phyloP scores from a whole-genome alignment of 768 basidiomycete species.

The Mycena maculata region DNA sequence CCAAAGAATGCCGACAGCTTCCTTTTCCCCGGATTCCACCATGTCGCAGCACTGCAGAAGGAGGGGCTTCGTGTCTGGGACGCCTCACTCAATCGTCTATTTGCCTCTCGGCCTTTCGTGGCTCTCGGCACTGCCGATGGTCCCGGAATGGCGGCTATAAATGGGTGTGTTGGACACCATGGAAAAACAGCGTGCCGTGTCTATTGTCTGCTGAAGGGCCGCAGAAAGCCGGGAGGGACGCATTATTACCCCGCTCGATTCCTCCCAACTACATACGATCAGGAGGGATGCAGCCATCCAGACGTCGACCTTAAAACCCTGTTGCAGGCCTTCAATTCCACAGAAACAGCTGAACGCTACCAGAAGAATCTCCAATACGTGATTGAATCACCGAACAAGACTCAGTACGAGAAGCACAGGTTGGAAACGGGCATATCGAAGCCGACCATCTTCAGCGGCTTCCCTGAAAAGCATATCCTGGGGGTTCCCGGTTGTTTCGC shows the following conservation, averaged over 20 bases:
- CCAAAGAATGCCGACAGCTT: conserved; percentile 47
- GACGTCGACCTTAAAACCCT: neutral
- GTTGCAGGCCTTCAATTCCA: neutral
- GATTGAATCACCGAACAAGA: neutral
- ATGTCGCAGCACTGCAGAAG: conserved; percentile 30
- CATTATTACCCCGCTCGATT: conserved; percentile 12
- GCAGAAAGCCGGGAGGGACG: neutral
- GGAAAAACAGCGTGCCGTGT: neutral
- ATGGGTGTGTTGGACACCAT: conserved; percentile 42
- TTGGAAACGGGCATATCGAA: conserved; percentile 50
- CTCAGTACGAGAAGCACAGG: conserved; percentile 39
- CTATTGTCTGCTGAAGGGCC: neutral
- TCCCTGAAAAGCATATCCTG: conserved; percentile 37
- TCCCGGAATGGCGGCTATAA: conserved; percentile 40
- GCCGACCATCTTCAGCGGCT: conserved; percentile 50
- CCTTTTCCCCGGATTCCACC: conserved; percentile 40
- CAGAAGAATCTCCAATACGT: neutral
- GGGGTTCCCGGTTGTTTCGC: conserved; percentile 50
- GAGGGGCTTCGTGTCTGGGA: neutral
- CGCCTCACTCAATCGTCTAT: neutral
- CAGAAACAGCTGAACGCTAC: neutral
- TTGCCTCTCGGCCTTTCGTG: conserved; percentile 22
- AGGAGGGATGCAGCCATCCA: neutral
- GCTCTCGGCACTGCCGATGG: conserved; percentile 37
- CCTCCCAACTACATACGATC: neutral